These are phyloP conservation scores for Gaeumannomyces tritici DNA, from an alignment of 2,329 filamentous ascomycete genomes.

Conservation along the genomic window DNA sequence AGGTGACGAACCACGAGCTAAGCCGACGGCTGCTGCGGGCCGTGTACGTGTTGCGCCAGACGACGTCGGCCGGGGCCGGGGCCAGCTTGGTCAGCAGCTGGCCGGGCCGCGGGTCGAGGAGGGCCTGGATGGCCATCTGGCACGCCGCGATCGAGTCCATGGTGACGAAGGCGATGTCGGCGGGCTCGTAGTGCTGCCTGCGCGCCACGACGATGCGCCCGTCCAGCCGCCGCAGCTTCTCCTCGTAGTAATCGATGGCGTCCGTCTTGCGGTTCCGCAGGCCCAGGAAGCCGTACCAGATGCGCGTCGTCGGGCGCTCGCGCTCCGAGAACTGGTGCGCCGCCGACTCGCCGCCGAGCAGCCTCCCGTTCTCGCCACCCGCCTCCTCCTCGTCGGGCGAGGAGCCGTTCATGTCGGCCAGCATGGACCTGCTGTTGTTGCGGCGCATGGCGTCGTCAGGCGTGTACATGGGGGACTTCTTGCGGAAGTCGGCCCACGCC, in stretches of 20 bases:
- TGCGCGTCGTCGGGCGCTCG: conserved; percentile 55
- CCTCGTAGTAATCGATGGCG: conserved; percentile 89
- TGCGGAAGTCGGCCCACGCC: conserved; percentile 48
- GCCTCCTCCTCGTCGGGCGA: conserved; percentile 22
- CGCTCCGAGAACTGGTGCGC: conserved; percentile 33
- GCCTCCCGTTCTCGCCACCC: conserved; percentile 40
- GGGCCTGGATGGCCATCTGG: conserved; percentile 94
- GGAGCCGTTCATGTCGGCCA: conserved; percentile 9
- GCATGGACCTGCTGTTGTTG: background rate
- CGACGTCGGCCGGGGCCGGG: conserved; percentile 82
- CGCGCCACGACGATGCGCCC: conserved; percentile 62
- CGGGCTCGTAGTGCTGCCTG: conserved; percentile 66
- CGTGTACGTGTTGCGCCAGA: conserved; percentile 90
- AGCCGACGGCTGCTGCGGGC: conserved; percentile 63
- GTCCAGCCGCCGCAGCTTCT: conserved; percentile 71
- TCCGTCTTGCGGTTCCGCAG: conserved; percentile 67
- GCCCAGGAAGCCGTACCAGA: conserved; percentile 72
- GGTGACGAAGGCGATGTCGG: conserved; percentile 85
- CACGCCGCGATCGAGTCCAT: conserved; percentile 90
- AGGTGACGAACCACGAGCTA: conserved; percentile 74
- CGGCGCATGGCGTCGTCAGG: background rate
- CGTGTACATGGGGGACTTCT: background rate
- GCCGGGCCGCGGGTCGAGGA: conserved; percentile 82
- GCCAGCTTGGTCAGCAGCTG: conserved; percentile 77
- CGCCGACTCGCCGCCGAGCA: conserved; percentile 28